Evolutionary conservation across 176 grass and related monocot species (phyloP).

Genomic region (Paspalum notatum): DNA sequence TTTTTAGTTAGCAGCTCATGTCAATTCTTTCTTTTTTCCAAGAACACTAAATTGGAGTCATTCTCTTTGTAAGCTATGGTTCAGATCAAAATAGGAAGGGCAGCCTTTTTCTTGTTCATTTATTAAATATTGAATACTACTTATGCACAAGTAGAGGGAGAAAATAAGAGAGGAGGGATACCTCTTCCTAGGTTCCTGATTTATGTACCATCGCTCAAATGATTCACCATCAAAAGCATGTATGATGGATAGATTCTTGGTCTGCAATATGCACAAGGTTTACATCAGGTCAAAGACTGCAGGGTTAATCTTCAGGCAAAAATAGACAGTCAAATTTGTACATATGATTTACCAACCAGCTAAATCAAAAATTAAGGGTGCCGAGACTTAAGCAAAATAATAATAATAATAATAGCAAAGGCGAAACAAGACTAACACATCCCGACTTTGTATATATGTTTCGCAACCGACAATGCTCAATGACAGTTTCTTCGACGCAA

Average conservation of each 20-base stretch:
- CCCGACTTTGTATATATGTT: not conserved
- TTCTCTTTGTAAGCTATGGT: not conserved
- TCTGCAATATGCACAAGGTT: constrained; percentile 38
- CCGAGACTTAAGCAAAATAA: not conserved
- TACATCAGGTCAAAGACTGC: constrained; percentile 8
- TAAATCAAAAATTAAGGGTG: constrained; percentile 9
- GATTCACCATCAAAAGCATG: constrained; percentile 60
- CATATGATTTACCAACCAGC: not conserved
- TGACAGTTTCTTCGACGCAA: not conserved
- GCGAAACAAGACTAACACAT: not conserved
- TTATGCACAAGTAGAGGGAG: not conserved
- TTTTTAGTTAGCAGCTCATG: not conserved
- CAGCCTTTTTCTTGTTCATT: not conserved
- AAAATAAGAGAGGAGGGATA: not conserved
- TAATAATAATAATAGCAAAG: not conserved
- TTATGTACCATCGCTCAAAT: constrained; percentile 51
- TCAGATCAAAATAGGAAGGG: not conserved
- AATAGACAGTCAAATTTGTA: not conserved
- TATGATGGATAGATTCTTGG: constrained; percentile 48
- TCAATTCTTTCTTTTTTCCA: not conserved
- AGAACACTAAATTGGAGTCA: not conserved
- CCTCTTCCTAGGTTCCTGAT: constrained; percentile 58
- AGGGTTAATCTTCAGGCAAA: not conserved
- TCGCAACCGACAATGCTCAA: not conserved
- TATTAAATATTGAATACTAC: not conserved